Base-by-base conservation (phyloP, 495 filamentous ascomycete genomes). In the Talaromyces adpressus region DNA sequence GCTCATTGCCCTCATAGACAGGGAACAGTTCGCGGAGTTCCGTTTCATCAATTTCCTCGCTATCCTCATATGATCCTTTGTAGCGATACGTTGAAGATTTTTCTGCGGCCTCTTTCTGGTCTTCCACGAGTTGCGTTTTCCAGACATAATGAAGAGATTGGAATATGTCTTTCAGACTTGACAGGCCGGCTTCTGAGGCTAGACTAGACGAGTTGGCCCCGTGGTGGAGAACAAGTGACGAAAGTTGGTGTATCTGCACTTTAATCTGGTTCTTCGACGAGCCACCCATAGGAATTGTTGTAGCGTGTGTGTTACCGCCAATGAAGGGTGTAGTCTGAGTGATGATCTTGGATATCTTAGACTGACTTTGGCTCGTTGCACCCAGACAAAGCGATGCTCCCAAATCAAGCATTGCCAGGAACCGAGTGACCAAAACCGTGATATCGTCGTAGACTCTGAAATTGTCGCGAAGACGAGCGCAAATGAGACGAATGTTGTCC, bases 401-500 rank as follows among this genome's bases (percentile, higher is more conserved):
- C 62, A 93, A 71, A 65, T 89, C 88, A 11, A 99, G 79, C 61
- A 91, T 88, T 61, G 89, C 85, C 8, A 98, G 81, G 66, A 97
- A 92, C 53, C 88, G 90, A 63, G 93, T 80, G 47, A 91, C 77
- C 2, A 93, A 93, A 56, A 81, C 80, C 0, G 88, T 89, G 57
- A 98, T 80, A 72, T 99, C 94, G 61, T 90, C 89, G 66, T 96
- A 98, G 34, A 84, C 85, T 49, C 84, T 81, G 70, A 90, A 93
- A 22, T 85, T 79, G 2, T 81, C 75, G 2, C 77, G 81, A 27
- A 98, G 79, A 45, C 93, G 83, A 22, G 71, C 71, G 41, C 86
- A 83, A 9, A 96, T 81, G 62, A 89, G 85, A 6, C 75, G 77
- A 14, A 96, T 77, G 68, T 97, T 97, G 47, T 82, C 83, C 65